phyloP scores from a whole-genome alignment of 140 eudicot genomes.

The Senecio squalidus region DNA sequence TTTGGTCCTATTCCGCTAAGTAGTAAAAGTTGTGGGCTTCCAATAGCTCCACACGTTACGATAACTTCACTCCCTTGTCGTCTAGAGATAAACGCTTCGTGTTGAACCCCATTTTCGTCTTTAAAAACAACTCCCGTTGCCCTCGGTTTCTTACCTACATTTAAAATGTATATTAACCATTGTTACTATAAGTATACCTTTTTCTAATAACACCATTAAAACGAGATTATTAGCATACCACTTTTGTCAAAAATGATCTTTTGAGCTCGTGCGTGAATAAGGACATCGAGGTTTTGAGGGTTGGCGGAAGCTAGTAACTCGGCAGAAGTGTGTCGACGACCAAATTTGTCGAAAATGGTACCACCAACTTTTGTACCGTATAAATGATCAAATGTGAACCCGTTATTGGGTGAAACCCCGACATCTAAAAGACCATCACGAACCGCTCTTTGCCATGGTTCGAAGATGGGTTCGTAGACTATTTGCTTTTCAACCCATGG shows the following conservation, averaged over 20 bases:
- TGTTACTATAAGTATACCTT: not conserved
- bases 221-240: constrained; percentile 32
- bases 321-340: constrained; percentile 86
- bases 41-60: constrained; percentile 82
- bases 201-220: not conserved
- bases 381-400: constrained; percentile 86
- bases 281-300: constrained; percentile 53
- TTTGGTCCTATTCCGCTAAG: constrained; percentile 95
- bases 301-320: constrained; percentile 71
- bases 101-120: constrained; percentile 69
- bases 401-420: constrained; percentile 80
- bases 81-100: constrained; percentile 57
- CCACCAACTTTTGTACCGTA: constrained; percentile 97
- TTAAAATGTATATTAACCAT: not conserved
- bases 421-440: constrained; percentile 64
- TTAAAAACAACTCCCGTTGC: constrained; percentile 83
- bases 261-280: constrained; percentile 75
- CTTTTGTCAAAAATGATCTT: constrained; percentile 58
- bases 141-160: constrained; percentile 63
- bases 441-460: constrained; percentile 75
- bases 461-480: constrained; percentile 55
- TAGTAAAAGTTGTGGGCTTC: constrained; percentile 83
- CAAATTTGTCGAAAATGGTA: constrained; percentile 70
- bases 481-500: constrained; percentile 91
- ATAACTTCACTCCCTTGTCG: constrained; percentile 61